Conservation (phyloP, 768 basidiomycete genomes). For the Lactarius hengduanensis region DNA sequence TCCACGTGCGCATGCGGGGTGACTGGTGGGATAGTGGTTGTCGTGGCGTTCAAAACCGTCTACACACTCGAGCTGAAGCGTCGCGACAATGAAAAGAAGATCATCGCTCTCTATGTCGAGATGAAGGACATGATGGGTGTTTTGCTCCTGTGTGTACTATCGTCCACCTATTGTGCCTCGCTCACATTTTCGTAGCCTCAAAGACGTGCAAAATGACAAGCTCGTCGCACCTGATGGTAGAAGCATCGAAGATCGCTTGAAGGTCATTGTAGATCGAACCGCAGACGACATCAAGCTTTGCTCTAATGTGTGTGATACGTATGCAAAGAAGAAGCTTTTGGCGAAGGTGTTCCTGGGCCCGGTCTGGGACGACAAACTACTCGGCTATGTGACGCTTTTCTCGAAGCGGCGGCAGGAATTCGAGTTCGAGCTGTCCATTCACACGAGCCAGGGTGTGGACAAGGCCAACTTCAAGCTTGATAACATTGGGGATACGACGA, state of each 20-base stretch:
- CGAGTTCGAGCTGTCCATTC: conserved; percentile 34
- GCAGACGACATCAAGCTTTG: conserved; percentile 37
- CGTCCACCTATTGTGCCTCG: neutral
- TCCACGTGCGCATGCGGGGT: neutral
- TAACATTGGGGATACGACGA: conserved; percentile 6
- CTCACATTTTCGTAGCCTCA: conserved; percentile 32
- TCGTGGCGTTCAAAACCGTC: conserved; percentile 50
- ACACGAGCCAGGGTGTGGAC: conserved; percentile 29
- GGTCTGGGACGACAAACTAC: conserved; percentile 34
- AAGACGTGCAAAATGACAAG: conserved; percentile 34
- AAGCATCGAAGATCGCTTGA: conserved; percentile 38
- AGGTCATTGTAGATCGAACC: conserved; percentile 32
- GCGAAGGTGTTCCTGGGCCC: conserved; percentile 34
- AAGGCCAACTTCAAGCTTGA: conserved; percentile 24
- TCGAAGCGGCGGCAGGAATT: conserved; percentile 31
- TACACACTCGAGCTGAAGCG: conserved; percentile 48
- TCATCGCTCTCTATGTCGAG: conserved; percentile 45
- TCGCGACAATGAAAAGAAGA: conserved; percentile 51
- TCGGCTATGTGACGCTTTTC: conserved; percentile 32
- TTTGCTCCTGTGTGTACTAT: conserved; percentile 14
- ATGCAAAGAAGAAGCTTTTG: conserved; percentile 35
- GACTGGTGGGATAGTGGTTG: conserved; percentile 38
- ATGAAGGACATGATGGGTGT: conserved; percentile 50
- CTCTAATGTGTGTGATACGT: conserved; percentile 37
- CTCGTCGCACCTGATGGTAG: conserved; percentile 36